Evolutionary conservation across 169 alveolate species (phyloP), one percentile per base, ranked within the genome.

Genomic region (Plasmodium gaboni): DNA sequence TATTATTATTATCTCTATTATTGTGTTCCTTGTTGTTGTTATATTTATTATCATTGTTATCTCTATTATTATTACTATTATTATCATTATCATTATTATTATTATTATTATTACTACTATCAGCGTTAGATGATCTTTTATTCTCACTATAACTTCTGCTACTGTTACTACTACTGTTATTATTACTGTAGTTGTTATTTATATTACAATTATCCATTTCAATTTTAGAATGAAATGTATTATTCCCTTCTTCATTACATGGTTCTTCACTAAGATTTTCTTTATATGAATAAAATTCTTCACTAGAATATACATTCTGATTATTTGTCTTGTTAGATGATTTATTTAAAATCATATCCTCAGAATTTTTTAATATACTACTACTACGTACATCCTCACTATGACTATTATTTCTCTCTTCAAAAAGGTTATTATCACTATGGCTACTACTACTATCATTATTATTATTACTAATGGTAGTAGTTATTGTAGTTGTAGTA

Each of bases 121-220:
- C n/a, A 3, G 4, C n/a, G n/a, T 42, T 44, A 3, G n/a, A 17
- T 7, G 44, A 12, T 2, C 60, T 48, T 32, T 17, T 32, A 28
- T 73, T 53, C 10, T 59, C 24, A 59, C 42, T 73, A 9, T 57
- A 50, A 24, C 53, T 51, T 44, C 22, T 73, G 6, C 19, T 32
- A 3, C 15, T 24, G 32, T 22, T 38, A 15, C 46, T 57, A 17
- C 17, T 32, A 22, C 10, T 50, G 22, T 42, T 59, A 17, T 26
- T 44, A 73, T 28, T n/a, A 57, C 46, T 53, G 13, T 22, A 28
- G 46, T 26, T 24, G 50, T 51, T 76, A 9, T 44, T 51, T 48
- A 10, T 24, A 50, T 38, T 38, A 10, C 59, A 17, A 44, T 46
- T 61, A 26, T 64, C 61, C 13, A 15, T n/a, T 1, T 48, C n/a